phyloP scores from a whole-genome alignment of 768 basidiomycete species.

The Lactarius evosmus region DNA sequence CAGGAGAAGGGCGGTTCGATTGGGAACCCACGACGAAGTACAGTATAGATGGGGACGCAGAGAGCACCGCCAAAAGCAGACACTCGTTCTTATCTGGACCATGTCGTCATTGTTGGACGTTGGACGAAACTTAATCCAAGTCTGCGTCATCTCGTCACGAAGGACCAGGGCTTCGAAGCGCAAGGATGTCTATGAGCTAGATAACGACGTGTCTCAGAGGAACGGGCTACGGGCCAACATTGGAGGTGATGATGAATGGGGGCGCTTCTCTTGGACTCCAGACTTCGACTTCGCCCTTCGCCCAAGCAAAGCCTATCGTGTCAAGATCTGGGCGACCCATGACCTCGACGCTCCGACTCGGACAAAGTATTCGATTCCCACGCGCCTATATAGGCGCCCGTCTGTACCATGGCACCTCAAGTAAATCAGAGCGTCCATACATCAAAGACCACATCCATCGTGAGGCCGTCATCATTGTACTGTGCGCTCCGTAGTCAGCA shows the following conservation, averaged over 20 bases:
- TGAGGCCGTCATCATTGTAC: not conserved
- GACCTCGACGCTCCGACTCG: not conserved
- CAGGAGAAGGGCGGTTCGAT: not conserved
- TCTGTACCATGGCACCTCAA: no score
- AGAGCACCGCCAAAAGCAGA: not conserved
- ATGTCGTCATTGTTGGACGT: constrained; percentile 3
- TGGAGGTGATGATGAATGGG: not conserved
- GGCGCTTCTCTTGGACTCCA: not conserved
- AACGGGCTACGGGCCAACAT: not conserved
- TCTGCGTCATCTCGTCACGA: not conserved
- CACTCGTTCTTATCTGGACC: not conserved
- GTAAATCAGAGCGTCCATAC: not conserved
- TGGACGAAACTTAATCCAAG: not conserved
- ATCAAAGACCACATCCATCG: not conserved
- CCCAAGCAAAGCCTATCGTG: not conserved
- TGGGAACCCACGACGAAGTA: no score
- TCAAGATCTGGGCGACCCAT: not conserved
- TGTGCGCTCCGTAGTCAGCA: not conserved
- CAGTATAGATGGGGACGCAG: no score
- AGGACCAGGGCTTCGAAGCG: not conserved
- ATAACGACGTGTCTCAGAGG: not conserved
- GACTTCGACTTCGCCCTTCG: not conserved
- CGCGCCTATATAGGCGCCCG: not conserved
- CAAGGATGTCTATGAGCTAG: not conserved
- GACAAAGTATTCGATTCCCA: not conserved